Percentiles rank a stretch among this genome's conserved stretches.
Conservation (phyloP, 441 rosid genomes). For the Gossypium davidsonii region DNA sequence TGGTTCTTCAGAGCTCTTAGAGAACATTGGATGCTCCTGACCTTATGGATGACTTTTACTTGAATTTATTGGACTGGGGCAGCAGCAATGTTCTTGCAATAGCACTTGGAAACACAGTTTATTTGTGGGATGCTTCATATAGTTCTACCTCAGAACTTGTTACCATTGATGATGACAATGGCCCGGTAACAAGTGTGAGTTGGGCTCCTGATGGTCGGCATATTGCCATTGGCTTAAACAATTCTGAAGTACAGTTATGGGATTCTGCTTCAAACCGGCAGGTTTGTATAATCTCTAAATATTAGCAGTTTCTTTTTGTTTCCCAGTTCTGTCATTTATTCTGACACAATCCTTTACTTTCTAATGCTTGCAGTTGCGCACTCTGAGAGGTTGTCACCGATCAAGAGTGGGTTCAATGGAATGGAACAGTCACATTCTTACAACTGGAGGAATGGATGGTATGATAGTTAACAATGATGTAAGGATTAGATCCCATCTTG, state of each 20-base stretch:
- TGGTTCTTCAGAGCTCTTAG: constrained; percentile 29
- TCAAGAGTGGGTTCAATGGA: constrained; percentile 11
- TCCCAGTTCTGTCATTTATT: not conserved
- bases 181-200: constrained; percentile 35
- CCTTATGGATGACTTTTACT: constrained; percentile 35
- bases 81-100: constrained; percentile 17
- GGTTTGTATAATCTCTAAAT: constrained; percentile 9
- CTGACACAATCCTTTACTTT: not conserved
- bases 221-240: constrained; percentile 12
- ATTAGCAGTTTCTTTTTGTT: not conserved
- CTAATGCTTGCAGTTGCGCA: constrained; percentile 29
- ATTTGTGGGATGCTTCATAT: too few relatives aligned
- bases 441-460: too few relatives aligned
- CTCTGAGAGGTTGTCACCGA: constrained; percentile 35
- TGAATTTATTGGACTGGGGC: constrained; percentile 41
- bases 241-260: constrained; percentile 35
- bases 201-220: constrained; percentile 37
- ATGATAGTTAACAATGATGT: too few relatives aligned
- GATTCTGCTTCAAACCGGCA: constrained; percentile 32
- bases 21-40: constrained; percentile 10
- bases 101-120: too few relatives aligned
- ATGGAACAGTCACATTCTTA: too few relatives aligned
- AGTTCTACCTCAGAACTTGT: constrained; percentile 25
- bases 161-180: constrained; percentile 27
- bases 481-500: constrained; percentile 23